phyloP scores from a whole-genome alignment of 1,139 yeast genomes.

The Kluyveromyces marxianus region DNA sequence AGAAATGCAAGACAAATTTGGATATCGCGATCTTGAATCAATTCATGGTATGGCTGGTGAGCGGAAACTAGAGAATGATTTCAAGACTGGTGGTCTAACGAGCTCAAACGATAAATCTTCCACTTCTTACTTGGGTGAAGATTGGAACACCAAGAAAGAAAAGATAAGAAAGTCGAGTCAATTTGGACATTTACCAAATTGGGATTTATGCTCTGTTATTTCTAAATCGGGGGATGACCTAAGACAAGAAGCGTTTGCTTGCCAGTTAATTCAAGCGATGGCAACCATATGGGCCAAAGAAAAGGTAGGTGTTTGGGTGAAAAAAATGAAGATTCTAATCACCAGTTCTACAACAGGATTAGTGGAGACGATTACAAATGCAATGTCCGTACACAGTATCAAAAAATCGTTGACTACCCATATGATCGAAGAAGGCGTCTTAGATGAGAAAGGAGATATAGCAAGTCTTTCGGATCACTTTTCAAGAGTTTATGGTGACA shows the following conservation, averaged over 20 bases:
- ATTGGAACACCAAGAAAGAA: constrained; percentile 76
- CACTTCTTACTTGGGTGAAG: constrained; percentile 72
- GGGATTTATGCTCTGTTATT: constrained; percentile 94
- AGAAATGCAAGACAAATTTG: constrained; percentile 66
- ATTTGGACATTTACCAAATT: constrained; percentile 78
- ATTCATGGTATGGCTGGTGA: constrained; percentile 78
- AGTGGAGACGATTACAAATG: constrained; percentile 93
- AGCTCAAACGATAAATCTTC: constrained; percentile 24
- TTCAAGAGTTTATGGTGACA: constrained; percentile 60
- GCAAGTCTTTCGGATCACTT: constrained; percentile 75
- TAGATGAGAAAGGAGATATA: constrained; percentile 53
- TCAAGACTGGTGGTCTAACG: constrained; percentile 64
- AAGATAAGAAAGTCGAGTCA: constrained; percentile 71
- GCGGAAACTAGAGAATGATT: constrained; percentile 82
- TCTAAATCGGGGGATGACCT: constrained; percentile 94
- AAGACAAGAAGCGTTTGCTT: constrained; percentile 96
- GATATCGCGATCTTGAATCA: constrained; percentile 44
- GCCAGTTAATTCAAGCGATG: constrained; percentile 82
- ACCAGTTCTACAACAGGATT: constrained; percentile 88
- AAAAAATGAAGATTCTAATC: constrained; percentile 81
- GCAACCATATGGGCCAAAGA: constrained; percentile 73
- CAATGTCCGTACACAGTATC: constrained; percentile 85
- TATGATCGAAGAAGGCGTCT: constrained; percentile 49
- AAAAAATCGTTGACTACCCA: constrained; percentile 82
- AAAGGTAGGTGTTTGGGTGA: constrained; percentile 75